Percentiles rank a stretch among this genome's conserved stretches.
These are phyloP conservation scores for Neurospora sp. DNA, from an alignment of 495 filamentous ascomycete genomes.

Conservation along the genomic window DNA sequence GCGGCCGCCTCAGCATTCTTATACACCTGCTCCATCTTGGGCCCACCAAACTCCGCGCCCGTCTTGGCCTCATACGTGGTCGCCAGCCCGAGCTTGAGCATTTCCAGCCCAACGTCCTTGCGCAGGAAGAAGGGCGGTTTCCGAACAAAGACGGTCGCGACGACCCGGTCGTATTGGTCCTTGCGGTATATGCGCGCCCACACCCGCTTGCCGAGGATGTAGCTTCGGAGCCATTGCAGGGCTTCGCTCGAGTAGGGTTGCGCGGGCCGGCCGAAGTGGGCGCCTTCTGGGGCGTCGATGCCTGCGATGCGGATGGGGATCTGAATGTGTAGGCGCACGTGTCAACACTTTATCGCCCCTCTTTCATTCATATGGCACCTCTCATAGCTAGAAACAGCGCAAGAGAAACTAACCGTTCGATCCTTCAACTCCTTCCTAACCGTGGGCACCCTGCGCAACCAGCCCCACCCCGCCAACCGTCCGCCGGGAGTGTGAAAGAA, in stretches of 20 bases:
- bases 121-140: conserved; percentile 47
- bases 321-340: conserved; percentile 19
- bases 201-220: conserved; percentile 63
- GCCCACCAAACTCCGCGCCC: conserved; percentile 75
- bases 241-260: conserved; percentile 80
- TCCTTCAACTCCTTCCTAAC: conserved; percentile 57
- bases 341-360: conserved; percentile 2
- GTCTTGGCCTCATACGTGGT: conserved; percentile 86
- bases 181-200: conserved; percentile 68
- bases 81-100: conserved; percentile 75
- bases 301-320: conserved; percentile 85
- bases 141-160: conserved; percentile 74
- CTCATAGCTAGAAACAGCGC: not conserved
- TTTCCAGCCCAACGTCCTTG: conserved; percentile 78
- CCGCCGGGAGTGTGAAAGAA: conserved; percentile 92
- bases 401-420: conserved; percentile 53
- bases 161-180: conserved; percentile 88
- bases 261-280: conserved; percentile 80
- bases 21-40: conserved; percentile 49
- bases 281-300: conserved; percentile 82
- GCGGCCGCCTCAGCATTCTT: conserved; percentile 61
- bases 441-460: conserved; percentile 65
- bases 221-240: conserved; percentile 60
- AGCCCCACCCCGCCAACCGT: conserved; percentile 78
- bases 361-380: not conserved